Evolutionary conservation across 2,329 filamentous ascomycete genomes (phyloP), one percentile per base, ranked within the genome.

Genomic region (Diplodia intermedia): DNA sequence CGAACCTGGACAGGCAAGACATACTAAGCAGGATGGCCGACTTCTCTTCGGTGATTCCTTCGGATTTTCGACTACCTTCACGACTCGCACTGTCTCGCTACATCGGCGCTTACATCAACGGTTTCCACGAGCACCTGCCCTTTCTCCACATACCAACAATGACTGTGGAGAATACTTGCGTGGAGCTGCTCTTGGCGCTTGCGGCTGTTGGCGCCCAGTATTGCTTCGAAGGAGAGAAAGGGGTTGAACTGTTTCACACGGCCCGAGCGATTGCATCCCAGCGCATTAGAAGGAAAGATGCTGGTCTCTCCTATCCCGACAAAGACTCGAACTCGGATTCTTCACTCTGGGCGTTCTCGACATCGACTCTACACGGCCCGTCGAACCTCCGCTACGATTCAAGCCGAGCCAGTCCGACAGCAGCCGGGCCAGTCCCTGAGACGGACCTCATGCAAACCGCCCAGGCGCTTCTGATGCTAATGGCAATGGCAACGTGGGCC

Each of bases 131-230:
- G 31, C 85, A 87, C 69, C 81, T 88, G 50, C 86, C 86, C 0
- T 87, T 92, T 69, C 80, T 92, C 33, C 90, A 93, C 74, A 79
- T 91, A 5, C 87, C 90, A 0, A 91, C 89, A 0, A 82, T 92
- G 56, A 82, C 84, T 1, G 85, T 89, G 0, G 85, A 85, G 8
- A 86, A 88, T n/a, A 84, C 88, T n/a, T 86, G 89, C 0, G 86
- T 89, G 0, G 90, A 92, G 75, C 80, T 92, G 4, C 80, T 91
- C 5, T 79, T 93, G 33, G 89, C 89, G 0, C 85, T 92, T 18
- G 81, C 90, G 26, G 88, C 90, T 0, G 86, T 91, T 1, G 89
- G 89, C 14, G 89, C 89, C 0, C 88, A 89, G 71, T 90, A 90
- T 72, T 84, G 83, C 33, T 86, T 86, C 71, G 84, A 87, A 70